Base-by-base conservation (phyloP, 352 stramenopile species). In the Globisporangium ultimum region DNA sequence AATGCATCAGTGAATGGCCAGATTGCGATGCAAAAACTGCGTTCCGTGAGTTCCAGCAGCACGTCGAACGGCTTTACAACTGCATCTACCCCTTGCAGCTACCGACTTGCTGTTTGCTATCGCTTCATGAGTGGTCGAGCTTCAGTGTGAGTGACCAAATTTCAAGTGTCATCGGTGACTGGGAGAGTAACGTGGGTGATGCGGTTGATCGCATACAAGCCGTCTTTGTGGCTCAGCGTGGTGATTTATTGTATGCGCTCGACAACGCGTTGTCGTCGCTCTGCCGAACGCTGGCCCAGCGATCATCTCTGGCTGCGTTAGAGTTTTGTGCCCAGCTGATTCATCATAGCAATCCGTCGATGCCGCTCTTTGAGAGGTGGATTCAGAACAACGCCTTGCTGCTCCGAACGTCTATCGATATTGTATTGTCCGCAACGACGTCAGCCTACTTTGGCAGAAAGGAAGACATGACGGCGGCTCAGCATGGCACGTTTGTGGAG, bases 91-190 rank as follows among this genome's bases (percentile, higher is more conserved):
- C 51, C 17, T 52, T 87, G 2, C 60, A 75, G 22, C 53, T 91
- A 11, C 63, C 76, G 1, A 52, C 55, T 5, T 88, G 78, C 28
- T 67, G 50, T 18, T 63, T 76, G 20, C 51, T 85, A 0, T 66
- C 72, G 18, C 64, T 91, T 13, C 58, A 64, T 32, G 73, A 88
- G n/a, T 92, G 83, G 83, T 67, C 61, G 13, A 45, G 67, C 9
- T 50, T 89, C n/a, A 82, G 76, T 6, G 58, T 86, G 15, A 67
- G 84, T 36, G 78, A 90, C 34, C 83, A 90, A 74, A 72, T 74
- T 8, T 58, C 73, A 45, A 62, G 76, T 42, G 71, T 83, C 5
- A 50, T 81, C 10, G 74, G 69, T 18, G 60, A 66, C 41, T 62
- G 80, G 32, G 68, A 65, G 21, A 55, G 40, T 0, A 36, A 36